Conservation (phyloP, 441 rosid genomes). For the Brassica hybrid region DNA sequence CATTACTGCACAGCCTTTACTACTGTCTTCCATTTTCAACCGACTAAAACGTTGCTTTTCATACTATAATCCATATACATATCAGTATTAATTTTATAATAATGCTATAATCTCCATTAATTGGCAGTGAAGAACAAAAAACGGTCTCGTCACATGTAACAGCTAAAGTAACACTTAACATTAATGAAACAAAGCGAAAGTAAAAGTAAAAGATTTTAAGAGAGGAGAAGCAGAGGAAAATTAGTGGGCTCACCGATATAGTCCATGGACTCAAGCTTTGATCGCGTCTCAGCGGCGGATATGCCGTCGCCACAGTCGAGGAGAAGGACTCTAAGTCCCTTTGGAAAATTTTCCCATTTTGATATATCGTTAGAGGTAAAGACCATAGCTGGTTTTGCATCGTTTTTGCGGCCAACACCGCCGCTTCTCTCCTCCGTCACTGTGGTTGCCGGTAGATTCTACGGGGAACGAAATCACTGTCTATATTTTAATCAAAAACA, state of each 20-base stretch:
- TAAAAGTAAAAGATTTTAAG: neutral
- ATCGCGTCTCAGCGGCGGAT: conserved; percentile 72
- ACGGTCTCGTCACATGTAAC: conserved; percentile 21
- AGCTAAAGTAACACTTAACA: too few species aligned
- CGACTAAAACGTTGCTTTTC: too few species aligned
- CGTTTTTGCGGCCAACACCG: conserved; percentile 71
- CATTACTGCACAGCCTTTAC: conserved; percentile 22
- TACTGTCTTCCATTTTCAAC: neutral
- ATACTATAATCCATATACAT: neutral
- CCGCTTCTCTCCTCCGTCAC: conserved; percentile 40
- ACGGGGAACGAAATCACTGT: conserved; percentile 32
- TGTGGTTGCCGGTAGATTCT: conserved; percentile 45
- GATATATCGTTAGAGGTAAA: conserved; percentile 83
- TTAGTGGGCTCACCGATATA: conserved; percentile 69
- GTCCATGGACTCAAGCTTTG: conserved; percentile 88
- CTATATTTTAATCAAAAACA: neutral
- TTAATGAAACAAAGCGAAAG: neutral
- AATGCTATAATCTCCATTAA: neutral
- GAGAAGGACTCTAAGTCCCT: conserved; percentile 92
- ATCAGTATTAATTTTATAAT: neutral
- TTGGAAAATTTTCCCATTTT: conserved; percentile 91
- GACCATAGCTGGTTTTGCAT: conserved; percentile 99
- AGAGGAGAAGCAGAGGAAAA: conserved; percentile 27
- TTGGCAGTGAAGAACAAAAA: conserved; percentile 10
- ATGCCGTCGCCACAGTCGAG: conserved; percentile 21